Evolutionary conservation across 139 green algal species (phyloP), one percentile per base, ranked within the genome.

Genomic region (Tetraselmis chui): DNA sequence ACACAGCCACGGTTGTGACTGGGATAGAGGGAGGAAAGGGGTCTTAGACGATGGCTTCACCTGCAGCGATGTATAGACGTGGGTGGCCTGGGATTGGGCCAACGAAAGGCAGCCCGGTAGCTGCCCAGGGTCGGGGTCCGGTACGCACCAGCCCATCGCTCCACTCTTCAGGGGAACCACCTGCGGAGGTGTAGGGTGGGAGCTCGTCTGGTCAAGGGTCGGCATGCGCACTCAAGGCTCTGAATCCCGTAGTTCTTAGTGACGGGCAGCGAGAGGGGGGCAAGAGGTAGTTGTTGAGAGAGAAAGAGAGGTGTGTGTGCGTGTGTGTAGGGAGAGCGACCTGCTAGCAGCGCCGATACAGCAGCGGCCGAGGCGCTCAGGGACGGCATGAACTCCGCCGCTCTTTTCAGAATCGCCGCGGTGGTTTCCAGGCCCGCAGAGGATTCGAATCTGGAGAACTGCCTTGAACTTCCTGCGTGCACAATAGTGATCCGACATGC

Each of bases 101-200:
- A 27, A 96, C 84, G 22, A 91, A 78, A 0, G 92, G 92, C 79
- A 88, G 2, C 0, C 88, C 87, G 1, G 88, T 89, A 28, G 85
- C 30, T 25, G 90, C 85, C 81, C 86, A 94, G 0, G 92, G 92
- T 18, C 92, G 80, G 28, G 92, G 84, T 0, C 92, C 92, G 28
- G 93, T 89, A 0, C 91, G 81, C 1, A 87, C 84, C 1, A 23
- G 76, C 18, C 79, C 82, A 23, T 84, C 67, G 45, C 0, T 45
- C 32, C 25, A 30, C 32, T 27, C n/a, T n/a, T n/a, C 2, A 45
- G 18, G 26, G n/a, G 29, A n/a, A 27, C 58, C 18, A 5, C 1
- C 25, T 80, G 29, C 30, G 74, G 1, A 84, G 58, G 0, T 28
- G 45, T 18, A 67, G 45, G 45, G 45, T 25, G 45, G 45, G 11